A percentile compares a stretch with the other conserved stretches of the same genome.
Evolutionary conservation across 2,329 filamentous ascomycete genomes (phyloP).

Genomic region (Ascomycota sp.): DNA sequence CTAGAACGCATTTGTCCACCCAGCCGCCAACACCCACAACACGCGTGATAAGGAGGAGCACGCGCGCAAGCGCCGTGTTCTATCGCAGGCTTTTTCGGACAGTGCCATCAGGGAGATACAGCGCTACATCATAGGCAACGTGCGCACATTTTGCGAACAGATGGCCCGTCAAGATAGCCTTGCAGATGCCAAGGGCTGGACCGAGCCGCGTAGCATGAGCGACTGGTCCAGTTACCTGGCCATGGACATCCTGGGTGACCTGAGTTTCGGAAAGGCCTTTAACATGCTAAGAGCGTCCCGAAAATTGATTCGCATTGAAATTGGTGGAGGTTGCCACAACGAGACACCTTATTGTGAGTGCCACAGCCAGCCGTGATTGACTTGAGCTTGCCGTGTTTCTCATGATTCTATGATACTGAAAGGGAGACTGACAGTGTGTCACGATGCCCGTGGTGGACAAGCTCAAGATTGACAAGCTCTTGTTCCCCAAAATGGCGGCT

Average conservation of each 20-base stretch:
- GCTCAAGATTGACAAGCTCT: slow-evolving; percentile 43
- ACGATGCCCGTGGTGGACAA: slow-evolving; percentile 50
- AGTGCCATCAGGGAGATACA: slow-evolving; percentile 47
- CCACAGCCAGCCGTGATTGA: neutral
- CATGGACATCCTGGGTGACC: slow-evolving; percentile 40
- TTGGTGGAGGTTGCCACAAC: slow-evolving; percentile 48
- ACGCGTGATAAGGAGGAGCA: slow-evolving; percentile 47
- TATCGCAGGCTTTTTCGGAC: slow-evolving; percentile 54
- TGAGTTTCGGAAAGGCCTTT: slow-evolving; percentile 41
- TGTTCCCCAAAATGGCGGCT: slow-evolving; percentile 46
- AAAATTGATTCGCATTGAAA: slow-evolving; percentile 45
- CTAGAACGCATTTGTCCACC: slow-evolving; percentile 54
- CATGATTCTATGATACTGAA: slow-evolving; percentile 1
- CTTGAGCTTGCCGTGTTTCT: neutral
- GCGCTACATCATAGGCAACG: slow-evolving; percentile 42
- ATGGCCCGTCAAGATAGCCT: slow-evolving; percentile 22
- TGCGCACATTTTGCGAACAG: slow-evolving; percentile 44
- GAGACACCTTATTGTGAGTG: slow-evolving; percentile 44
- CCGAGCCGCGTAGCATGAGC: slow-evolving; percentile 37
- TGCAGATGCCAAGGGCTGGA: slow-evolving; percentile 34
- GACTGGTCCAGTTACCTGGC: slow-evolving; percentile 42
- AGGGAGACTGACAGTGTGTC: slow-evolving; percentile 37
- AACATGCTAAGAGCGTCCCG: slow-evolving; percentile 36
- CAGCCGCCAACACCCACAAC: slow-evolving; percentile 54
- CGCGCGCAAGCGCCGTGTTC: slow-evolving; percentile 48